Evolutionary conservation across 2,329 filamentous ascomycete genomes (phyloP), one percentile per base, ranked within the genome.

Genomic region (Hymenoscyphus infarciens): DNA sequence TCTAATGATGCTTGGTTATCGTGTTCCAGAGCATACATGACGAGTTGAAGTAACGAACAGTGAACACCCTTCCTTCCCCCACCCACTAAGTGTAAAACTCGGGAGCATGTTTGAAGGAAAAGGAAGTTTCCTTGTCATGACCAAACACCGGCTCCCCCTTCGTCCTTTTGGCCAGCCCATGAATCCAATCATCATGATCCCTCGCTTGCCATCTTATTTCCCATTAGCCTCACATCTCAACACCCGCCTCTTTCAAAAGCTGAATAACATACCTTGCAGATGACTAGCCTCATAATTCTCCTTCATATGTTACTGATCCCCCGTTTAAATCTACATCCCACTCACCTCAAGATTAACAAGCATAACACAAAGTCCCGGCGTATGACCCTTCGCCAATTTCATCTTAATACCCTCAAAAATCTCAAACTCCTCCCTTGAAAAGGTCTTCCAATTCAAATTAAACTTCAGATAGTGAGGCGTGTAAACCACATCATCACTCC

Each of bases 381-480:
- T 66, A 38, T 67, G 67, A 0, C 67, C 61, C 4, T 59, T 61
- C 1, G 60, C 35, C 27, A 60, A 56, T 8, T 55, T 56, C 29
- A 67, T 31, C n/a, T 63, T 64, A 19, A 79, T 72, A 0, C 77
- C 77, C 29, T 73, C 71, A 49, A 62, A 74, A 7, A 78, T 63
- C 22, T 78, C 76, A 2, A 77, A 62, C 13, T 70, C 65, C 0
- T 69, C 61, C 3, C 74, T 75, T 6, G 65, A 67, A 59, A 77
- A 78, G 0, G 77, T 77, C n/a, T 73, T 66, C 76, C 76, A 78
- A 3, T 79, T 78, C 1, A 77, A 62, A 1, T 77, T 76, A 11
- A 68, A 68, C 16, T 75, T 63, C 60, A 78, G 67, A 55, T 77
- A 77, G 38, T 74, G 65, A 0, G 66, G 66, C n/a, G 76, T 65